Evolutionary conservation across 805 yeast species (phyloP), one percentile per base, ranked within the genome.

Genomic region (Scheffersomyces coipomensis): DNA sequence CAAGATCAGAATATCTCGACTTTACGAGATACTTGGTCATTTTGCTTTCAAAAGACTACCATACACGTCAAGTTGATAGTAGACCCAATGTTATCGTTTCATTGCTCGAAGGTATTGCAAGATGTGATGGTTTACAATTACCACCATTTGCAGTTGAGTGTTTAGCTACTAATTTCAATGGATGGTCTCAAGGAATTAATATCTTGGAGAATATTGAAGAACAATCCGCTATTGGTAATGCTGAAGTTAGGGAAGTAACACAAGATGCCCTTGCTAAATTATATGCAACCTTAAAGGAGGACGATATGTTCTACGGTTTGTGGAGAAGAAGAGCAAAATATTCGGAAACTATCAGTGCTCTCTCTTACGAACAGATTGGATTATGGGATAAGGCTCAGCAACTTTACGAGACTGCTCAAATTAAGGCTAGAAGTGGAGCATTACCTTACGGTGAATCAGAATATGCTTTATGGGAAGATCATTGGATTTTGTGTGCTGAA

Each of bases 291-390:
- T 64, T 93, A 38, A 95, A 88, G 51, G 99, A 93, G 53, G 95
- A 88, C 39, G 99, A 93, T 53, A 86, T 91, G 90, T 93, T 90
- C 58, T 93, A 93, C 58, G 99, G 99, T 3, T 73, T 89, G 48
- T 93, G 99, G 99, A 80, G 98, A 66, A 76, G 98, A 59, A 76
- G 97, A 42, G 96, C 98, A 6, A 91, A 91, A 62, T 93, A 91
- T 56, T 76, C 85, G 7, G 97, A 93, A 57, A 93, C 99, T 0
- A 88, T 86, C 45, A 79, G 93, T 30, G 99, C 98, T 0, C 67
- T 95, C 21, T 87, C 97, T 0, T 91, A 82, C 56, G 99, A 93
- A 60, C 99, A 93, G 59, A 77, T 90, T 47, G 98, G 99, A 7
- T 66, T 88, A 50, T 93, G 96, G 96, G 93, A 85, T 43, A 84